Conservation (phyloP, 2,329 filamentous ascomycete species). For the Septoria petroselini region DNA sequence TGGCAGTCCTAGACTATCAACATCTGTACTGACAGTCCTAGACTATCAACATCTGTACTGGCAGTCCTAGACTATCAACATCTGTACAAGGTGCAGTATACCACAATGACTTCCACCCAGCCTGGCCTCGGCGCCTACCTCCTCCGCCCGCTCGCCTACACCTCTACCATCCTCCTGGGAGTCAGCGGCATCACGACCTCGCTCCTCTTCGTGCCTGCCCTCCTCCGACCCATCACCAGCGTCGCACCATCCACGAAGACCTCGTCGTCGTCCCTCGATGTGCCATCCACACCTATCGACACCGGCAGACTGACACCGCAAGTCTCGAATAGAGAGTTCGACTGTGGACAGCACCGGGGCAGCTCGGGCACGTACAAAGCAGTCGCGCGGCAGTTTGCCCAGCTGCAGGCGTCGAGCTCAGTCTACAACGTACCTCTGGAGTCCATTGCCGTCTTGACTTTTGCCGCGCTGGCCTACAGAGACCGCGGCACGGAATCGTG, state of each 20-base stretch:
- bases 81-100: not conserved
- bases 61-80: not conserved
- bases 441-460: constrained; percentile 25
- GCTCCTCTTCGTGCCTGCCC: constrained; percentile 23
- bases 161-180: constrained; percentile 4
- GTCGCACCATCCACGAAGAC: constrained; percentile 7
- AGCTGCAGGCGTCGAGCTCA: constrained; percentile 27
- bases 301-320: constrained; percentile 24
- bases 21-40: not conserved
- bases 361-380: constrained; percentile 29
- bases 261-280: constrained; percentile 15
- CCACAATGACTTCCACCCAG: constrained; percentile 2
- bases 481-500: constrained; percentile 17
- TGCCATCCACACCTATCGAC: constrained; percentile 19
- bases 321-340: constrained; percentile 20
- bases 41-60: not conserved
- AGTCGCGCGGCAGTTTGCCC: constrained; percentile 31
- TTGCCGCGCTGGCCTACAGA: constrained; percentile 26
- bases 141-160: constrained; percentile 5
- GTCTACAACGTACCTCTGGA: constrained; percentile 28
- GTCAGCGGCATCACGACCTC: constrained; percentile 14
- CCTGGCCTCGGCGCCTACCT: not conserved
- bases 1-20: not conserved
- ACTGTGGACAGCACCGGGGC: constrained; percentile 21
- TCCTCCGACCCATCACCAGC: constrained; percentile 23